Conservation (phyloP, 129 eudicot species). For the Flaveria bidentis region DNA sequence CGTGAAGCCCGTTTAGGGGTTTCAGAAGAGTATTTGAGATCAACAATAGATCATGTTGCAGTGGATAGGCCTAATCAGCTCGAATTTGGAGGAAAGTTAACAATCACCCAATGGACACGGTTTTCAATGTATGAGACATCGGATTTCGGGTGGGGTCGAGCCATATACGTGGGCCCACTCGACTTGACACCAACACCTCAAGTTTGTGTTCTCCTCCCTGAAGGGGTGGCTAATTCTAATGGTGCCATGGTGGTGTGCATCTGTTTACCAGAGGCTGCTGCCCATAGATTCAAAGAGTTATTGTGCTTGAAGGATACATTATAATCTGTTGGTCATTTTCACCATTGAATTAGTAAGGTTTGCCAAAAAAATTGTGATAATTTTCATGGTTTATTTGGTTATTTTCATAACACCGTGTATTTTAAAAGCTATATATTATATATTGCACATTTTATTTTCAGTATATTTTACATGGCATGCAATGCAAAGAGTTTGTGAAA, state of each 20-base stretch:
- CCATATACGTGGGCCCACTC: slow-evolving; percentile 80
- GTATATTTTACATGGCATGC: not conserved
- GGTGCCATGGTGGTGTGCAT: slow-evolving; percentile 79
- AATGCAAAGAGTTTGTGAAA: not conserved
- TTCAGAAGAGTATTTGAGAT: slow-evolving; percentile 74
- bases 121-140: slow-evolving; percentile 81
- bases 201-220: slow-evolving; percentile 80
- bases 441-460: slow-evolving; percentile 9
- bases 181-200: slow-evolving; percentile 94
- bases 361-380: slow-evolving; percentile 27
- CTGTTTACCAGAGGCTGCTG: slow-evolving; percentile 80
- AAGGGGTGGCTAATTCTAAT: slow-evolving; percentile 51
- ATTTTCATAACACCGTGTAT: slow-evolving; percentile 17
- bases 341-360: slow-evolving; percentile 3
- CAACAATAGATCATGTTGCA: slow-evolving; percentile 73
- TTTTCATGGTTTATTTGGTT: slow-evolving; percentile 11
- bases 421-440: not conserved
- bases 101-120: slow-evolving; percentile 91
- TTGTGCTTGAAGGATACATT: slow-evolving; percentile 41
- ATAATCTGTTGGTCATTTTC: not conserved
- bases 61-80: slow-evolving; percentile 65
- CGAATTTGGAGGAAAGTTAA: slow-evolving; percentile 83
- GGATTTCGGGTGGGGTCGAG: slow-evolving; percentile 91
- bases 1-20: slow-evolving; percentile 62
- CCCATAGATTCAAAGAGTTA: slow-evolving; percentile 53